A percentile compares a stretch with the other conserved stretches of the same genome.
phyloP scores from a whole-genome alignment of 2,329 filamentous ascomycete species.

The Neophaeococcomyces mojaviensis region DNA sequence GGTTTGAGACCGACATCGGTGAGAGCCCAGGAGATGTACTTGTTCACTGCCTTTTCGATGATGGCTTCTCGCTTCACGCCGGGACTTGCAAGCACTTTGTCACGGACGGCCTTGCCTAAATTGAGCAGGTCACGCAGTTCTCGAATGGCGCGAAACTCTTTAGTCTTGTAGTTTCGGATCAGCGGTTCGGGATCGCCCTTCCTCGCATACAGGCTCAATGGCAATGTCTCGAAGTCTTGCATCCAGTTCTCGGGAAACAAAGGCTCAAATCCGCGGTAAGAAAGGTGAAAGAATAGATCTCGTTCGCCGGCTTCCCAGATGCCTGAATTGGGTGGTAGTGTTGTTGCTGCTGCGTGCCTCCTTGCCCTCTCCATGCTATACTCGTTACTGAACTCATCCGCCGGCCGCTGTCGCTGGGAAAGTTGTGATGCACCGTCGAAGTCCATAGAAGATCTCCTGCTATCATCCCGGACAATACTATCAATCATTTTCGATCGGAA shows the following conservation, averaged over 20 bases:
- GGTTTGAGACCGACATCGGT: slow-evolving; percentile 33
- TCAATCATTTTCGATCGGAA: neutral
- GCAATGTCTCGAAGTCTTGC: slow-evolving; percentile 48
- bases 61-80: slow-evolving; percentile 19
- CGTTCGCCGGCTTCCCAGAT: slow-evolving; percentile 48
- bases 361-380: slow-evolving; percentile 24
- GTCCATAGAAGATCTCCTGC: neutral
- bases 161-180: slow-evolving; percentile 35
- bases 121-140: slow-evolving; percentile 44
- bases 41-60: slow-evolving; percentile 30
- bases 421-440: slow-evolving; percentile 6
- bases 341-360: slow-evolving; percentile 30
- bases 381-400: slow-evolving; percentile 4
- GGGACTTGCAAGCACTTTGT: slow-evolving; percentile 36
- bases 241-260: slow-evolving; percentile 46
- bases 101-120: slow-evolving; percentile 45
- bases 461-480: neutral
- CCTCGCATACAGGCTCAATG: slow-evolving; percentile 44
- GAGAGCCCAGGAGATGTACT: slow-evolving; percentile 49
- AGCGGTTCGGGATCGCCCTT: slow-evolving; percentile 33
- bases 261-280: slow-evolving; percentile 50
- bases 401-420: slow-evolving; percentile 1
- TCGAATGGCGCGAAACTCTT: slow-evolving; percentile 45
- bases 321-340: slow-evolving; percentile 31
- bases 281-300: slow-evolving; percentile 46